Evolutionary conservation across 1,284 basidiomycete genomes (phyloP).

Genomic region (Moesziomyces sp.): DNA sequence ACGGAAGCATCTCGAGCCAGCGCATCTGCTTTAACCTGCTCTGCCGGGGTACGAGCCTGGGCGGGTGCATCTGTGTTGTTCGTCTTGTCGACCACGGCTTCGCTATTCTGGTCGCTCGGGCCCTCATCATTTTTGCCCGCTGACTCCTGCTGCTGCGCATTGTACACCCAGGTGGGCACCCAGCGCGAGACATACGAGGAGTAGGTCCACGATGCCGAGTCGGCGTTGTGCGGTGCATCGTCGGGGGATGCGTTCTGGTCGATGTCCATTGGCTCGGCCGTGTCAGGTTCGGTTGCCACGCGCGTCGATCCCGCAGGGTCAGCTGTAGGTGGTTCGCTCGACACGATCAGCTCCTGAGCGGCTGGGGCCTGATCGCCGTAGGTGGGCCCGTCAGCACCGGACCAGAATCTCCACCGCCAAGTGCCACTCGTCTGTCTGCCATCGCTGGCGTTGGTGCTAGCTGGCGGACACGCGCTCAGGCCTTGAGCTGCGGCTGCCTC

Average conservation of each 20-base stretch:
- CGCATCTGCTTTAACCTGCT: constrained; percentile 63
- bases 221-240: constrained; percentile 4
- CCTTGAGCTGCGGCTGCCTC: neutral
- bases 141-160: constrained; percentile 33
- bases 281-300: neutral
- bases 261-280: constrained; percentile 45
- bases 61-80: neutral
- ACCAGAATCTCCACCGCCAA: constrained; percentile 44
- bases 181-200: constrained; percentile 53
- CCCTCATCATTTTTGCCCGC: neutral
- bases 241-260: constrained; percentile 2
- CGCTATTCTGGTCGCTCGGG: neutral
- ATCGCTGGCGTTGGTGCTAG: neutral
- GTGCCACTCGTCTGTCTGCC: constrained; percentile 17
- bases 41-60: constrained; percentile 50
- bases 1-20: constrained; percentile 42
- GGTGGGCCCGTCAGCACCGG: constrained; percentile 15
- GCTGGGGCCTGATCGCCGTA: constrained; percentile 5
- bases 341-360: constrained; percentile 23
- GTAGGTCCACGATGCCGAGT: constrained; percentile 43
- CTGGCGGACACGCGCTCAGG: constrained; percentile 10
- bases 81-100: neutral
- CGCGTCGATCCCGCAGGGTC: neutral
- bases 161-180: constrained; percentile 50
- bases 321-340: neutral